Evolutionary conservation across 192 early-diverging fungal genomes (phyloP).

Genomic region (Backusella mclennaniae): DNA sequence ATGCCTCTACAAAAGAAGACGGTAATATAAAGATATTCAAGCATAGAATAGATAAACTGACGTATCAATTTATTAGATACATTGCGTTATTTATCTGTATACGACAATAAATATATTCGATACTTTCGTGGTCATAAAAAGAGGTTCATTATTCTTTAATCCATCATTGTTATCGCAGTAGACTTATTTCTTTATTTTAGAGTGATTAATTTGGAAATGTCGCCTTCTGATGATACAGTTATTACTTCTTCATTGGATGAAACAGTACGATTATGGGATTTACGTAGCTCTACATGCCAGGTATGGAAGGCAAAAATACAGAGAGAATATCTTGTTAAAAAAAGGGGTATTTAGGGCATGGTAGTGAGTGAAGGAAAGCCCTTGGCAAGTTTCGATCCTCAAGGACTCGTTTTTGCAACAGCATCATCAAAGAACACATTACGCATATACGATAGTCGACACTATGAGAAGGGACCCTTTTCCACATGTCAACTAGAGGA

Average conservation of each 20-base stretch:
- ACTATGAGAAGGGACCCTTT: constrained; percentile 45
- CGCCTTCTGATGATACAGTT: constrained; percentile 76
- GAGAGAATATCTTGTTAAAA: too few relatives aligned
- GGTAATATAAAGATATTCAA: constrained; percentile 38
- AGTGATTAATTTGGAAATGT: constrained; percentile 82
- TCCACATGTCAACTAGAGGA: constrained; percentile 34
- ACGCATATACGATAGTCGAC: constrained; percentile 71
- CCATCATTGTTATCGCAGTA: background rate
- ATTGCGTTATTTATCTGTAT: constrained; percentile 89
- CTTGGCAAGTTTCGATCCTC: constrained; percentile 74
- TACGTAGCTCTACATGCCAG: constrained; percentile 58
- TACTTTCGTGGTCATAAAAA: constrained; percentile 89
- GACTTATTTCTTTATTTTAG: background rate
- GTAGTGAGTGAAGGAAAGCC: constrained; percentile 41
- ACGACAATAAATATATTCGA: constrained; percentile 90
- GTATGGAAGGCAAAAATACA: constrained; percentile 23
- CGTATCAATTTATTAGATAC: constrained; percentile 56
- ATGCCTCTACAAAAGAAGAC: constrained; percentile 94
- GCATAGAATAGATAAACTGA: background rate
- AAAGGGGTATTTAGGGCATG: constrained; percentile 29
- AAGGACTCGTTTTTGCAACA: constrained; percentile 76
- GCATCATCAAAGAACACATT: constrained; percentile 50
- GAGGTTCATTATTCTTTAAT: constrained; percentile 39
- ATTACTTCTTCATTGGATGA: constrained; percentile 81
- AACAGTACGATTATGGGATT: constrained; percentile 85